Evolutionary conservation across 73 alveolate genomes (phyloP), one percentile per base, ranked within the genome.

Genomic region (Effrenium voratum): DNA sequence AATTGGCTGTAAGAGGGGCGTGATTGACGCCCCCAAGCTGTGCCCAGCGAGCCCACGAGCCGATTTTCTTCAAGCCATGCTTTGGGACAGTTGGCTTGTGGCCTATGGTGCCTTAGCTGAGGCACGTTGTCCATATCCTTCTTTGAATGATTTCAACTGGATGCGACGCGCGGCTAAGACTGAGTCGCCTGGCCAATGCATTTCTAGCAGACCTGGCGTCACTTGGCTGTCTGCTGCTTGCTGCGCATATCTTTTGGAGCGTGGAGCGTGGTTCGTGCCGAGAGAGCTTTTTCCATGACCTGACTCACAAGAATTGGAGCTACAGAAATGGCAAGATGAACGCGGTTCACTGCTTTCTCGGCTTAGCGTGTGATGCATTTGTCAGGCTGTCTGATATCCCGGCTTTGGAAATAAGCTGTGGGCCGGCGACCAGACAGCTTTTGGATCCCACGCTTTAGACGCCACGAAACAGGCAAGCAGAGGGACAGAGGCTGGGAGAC

Each of bases 91-190:
- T n/a, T n/a, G n/a, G n/a, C n/a, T n/a, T n/a, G n/a, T n/a, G n/a
- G n/a, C n/a, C n/a, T n/a, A n/a, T n/a, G n/a, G n/a, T n/a, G 24
- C 0, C 93, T 47, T 47, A 83, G 93, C 93, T 83, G 60, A 36
- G 91, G 93, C 93, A 84, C 93, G 93, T 60, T 84, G 93, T 84
- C 93, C 93, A 84, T 84, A 84, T 84, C 52, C 60, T 80, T 49
- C 93, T 84, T 84, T 84, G 93, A 84, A 84, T 47, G 93, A 55
- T 84, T 84, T 84, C 80, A 84, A 84, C 93, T 84, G 93, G 80
- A 52, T 36, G 80, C 93, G 80, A 84, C 93, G 93, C 93, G 57
- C 93, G 93, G 93, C 93, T 84, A 84, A 84, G 93, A 84, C 45
- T 38, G 55, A 34, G 60, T 22, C 43, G 93, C 93, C 93, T 83